A percentile compares a stretch with the other conserved stretches of the same genome.
phyloP scores from a whole-genome alignment of 495 filamentous ascomycete genomes.

The Daldinia grandis region DNA sequence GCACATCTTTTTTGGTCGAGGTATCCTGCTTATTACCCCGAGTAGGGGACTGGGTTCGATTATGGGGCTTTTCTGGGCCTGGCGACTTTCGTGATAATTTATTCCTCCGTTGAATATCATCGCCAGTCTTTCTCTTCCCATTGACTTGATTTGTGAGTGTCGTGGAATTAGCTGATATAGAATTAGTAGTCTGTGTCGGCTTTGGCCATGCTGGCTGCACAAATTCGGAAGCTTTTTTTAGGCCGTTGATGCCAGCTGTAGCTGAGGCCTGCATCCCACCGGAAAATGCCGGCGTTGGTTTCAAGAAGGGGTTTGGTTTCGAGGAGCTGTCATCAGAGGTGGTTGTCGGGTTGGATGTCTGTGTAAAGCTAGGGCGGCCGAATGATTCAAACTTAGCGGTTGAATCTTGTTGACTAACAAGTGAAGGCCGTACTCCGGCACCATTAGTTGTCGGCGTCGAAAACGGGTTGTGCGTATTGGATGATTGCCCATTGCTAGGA shows the following conservation, averaged over 20 bases:
- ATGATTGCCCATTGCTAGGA: not conserved
- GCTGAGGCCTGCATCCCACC: not conserved
- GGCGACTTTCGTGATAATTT: slow-evolving; percentile 25
- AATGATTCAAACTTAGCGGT: slow-evolving; percentile 6
- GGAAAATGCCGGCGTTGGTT: not conserved
- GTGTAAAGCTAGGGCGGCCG: slow-evolving; percentile 1
- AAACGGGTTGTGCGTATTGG: not conserved
- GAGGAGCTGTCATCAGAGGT: not conserved
- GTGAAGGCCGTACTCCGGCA: slow-evolving; percentile 3
- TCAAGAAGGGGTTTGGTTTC: slow-evolving; percentile 6
- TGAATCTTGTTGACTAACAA: slow-evolving; percentile 13
- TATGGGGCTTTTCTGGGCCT: slow-evolving; percentile 2
- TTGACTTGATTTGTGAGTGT: slow-evolving; percentile 7
- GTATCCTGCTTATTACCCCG: not conserved
- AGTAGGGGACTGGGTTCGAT: slow-evolving; percentile 1
- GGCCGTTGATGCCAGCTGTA: not conserved
- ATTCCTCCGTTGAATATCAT: slow-evolving; percentile 7
- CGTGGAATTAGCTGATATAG: not conserved
- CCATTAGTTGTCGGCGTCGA: not conserved
- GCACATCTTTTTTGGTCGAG: not conserved
- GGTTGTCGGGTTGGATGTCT: not conserved
- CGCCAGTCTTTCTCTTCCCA: slow-evolving; percentile 26
- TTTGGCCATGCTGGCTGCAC: slow-evolving; percentile 42
- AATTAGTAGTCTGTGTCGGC: slow-evolving; percentile 1
- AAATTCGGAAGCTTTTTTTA: slow-evolving; percentile 26